These are phyloP conservation scores for Naganishia albida DNA, from an alignment of 1,284 basidiomycete species.

Conservation along the genomic window DNA sequence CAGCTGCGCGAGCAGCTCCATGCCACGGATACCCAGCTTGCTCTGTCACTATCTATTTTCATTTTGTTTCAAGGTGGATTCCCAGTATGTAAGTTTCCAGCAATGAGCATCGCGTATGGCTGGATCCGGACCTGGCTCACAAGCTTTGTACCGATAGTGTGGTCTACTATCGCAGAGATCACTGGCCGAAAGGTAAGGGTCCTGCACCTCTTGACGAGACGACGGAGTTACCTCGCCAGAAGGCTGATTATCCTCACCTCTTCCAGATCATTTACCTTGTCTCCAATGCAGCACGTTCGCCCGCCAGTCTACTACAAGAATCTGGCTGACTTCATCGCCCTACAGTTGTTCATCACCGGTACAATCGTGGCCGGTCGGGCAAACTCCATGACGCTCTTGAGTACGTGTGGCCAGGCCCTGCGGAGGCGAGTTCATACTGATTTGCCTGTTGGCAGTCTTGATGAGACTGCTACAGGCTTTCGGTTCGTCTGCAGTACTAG, in stretches of 20 bases:
- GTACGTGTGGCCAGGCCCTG: background rate
- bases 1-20: constrained; percentile 66
- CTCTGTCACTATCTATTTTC: constrained; percentile 72
- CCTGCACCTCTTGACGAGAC: background rate
- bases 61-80: constrained; percentile 60
- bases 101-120: no score
- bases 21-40: constrained; percentile 68
- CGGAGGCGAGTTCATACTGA: background rate
- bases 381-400: constrained; percentile 51
- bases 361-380: constrained; percentile 67
- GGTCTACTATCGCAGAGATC: constrained; percentile 74
- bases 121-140: background rate
- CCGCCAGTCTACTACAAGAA: background rate
- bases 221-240: no score
- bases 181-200: constrained; percentile 69
- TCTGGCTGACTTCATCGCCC: constrained; percentile 31
- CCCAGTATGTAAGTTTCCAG: constrained; percentile 38
- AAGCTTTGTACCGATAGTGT: constrained; percentile 55
- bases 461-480: constrained; percentile 49
- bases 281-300: constrained; percentile 55
- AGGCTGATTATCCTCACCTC: background rate
- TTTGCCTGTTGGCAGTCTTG: background rate
- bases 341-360: constrained; percentile 64
- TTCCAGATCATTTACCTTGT: constrained; percentile 66
- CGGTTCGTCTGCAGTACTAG: constrained; percentile 73